Percentiles rank a stretch among this genome's conserved stretches.
Conservation (phyloP, 306 rosid genomes). For the Styphnolobium japonicum region DNA sequence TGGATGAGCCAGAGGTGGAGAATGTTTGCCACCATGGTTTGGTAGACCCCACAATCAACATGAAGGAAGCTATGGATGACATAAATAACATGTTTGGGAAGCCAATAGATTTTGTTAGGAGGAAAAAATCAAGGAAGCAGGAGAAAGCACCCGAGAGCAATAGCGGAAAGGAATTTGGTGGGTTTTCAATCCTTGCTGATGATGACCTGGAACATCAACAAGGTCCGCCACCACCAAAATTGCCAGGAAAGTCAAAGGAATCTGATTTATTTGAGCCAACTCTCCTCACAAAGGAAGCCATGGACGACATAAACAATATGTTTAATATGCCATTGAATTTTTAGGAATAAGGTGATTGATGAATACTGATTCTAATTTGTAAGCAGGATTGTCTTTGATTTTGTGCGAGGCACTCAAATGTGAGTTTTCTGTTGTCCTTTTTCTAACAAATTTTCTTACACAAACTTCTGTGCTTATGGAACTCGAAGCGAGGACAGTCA, state of each 20-base stretch:
- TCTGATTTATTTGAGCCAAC: slow-evolving; percentile 82
- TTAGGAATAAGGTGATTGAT: slow-evolving; percentile 29
- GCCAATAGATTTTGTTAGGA: slow-evolving; percentile 82
- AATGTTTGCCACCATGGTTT: slow-evolving; percentile 95
- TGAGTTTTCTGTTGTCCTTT: slow-evolving; percentile 11
- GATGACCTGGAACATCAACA: slow-evolving; percentile 49
- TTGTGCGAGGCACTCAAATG: slow-evolving; percentile 11
- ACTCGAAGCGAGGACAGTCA: background rate
- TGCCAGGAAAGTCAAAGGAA: slow-evolving; percentile 36
- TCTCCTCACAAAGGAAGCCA: slow-evolving; percentile 71
- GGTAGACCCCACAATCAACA: slow-evolving; percentile 90
- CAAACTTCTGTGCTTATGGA: background rate
- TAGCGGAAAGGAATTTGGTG: slow-evolving; percentile 42
- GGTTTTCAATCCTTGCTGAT: slow-evolving; percentile 84
- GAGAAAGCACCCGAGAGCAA: slow-evolving; percentile 49
- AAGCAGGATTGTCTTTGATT: slow-evolving; percentile 34
- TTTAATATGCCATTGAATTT: slow-evolving; percentile 79
- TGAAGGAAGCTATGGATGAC: slow-evolving; percentile 96
- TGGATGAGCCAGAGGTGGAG: slow-evolving; percentile 80
- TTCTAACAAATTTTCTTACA: background rate
- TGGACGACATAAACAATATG: slow-evolving; percentile 88
- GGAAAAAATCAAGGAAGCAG: slow-evolving; percentile 52
- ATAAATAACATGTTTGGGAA: slow-evolving; percentile 96
- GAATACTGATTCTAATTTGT: slow-evolving; percentile 18
- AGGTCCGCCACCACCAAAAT: slow-evolving; percentile 45